Evolutionary conservation across 1,284 basidiomycete genomes (phyloP).

Genomic region (Lentinula novae-zelandiae): DNA sequence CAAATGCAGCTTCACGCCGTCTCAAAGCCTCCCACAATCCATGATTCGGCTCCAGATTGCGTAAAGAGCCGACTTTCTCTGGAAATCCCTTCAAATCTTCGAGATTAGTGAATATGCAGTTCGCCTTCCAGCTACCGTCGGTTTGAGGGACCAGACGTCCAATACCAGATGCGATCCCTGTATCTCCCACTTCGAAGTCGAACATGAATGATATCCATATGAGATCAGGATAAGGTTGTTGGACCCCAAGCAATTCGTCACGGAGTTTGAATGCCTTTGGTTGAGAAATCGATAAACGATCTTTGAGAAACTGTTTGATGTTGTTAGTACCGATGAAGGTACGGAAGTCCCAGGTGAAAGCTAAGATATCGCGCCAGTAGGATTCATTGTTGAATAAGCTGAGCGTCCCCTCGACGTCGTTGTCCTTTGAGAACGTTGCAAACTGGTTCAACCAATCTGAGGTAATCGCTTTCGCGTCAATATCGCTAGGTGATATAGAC

Average conservation of each 20-base stretch:
- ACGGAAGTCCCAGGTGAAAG: slow-evolving; percentile 61
- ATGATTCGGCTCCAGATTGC: slow-evolving; percentile 30
- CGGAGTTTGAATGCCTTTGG: slow-evolving; percentile 24
- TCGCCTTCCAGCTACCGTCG: slow-evolving; percentile 51
- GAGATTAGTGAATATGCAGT: slow-evolving; percentile 56
- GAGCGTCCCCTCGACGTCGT: slow-evolving; percentile 21
- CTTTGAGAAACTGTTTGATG: slow-evolving; percentile 40
- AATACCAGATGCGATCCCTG: slow-evolving; percentile 36
- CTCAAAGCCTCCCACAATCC: slow-evolving; percentile 29
- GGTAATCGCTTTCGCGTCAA: slow-evolving; percentile 20
- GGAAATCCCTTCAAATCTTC: slow-evolving; percentile 50
- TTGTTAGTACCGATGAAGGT: slow-evolving; percentile 44
- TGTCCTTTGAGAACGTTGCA: slow-evolving; percentile 18
- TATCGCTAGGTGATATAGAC: slow-evolving; percentile 10
- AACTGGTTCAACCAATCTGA: slow-evolving; percentile 28
- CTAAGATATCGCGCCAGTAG: slow-evolving; percentile 59
- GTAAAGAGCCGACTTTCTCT: slow-evolving; percentile 38
- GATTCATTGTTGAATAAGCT: slow-evolving; percentile 37
- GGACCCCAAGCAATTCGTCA: slow-evolving; percentile 22
- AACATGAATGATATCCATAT: slow-evolving; percentile 56
- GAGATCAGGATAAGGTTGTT: slow-evolving; percentile 45
- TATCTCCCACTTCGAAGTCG: slow-evolving; percentile 40
- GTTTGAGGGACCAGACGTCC: slow-evolving; percentile 48
- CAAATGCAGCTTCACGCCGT: slow-evolving; percentile 33
- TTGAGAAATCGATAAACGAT: slow-evolving; percentile 34